Evolutionary conservation across 352 stramenopile genomes (phyloP).

Genomic region (Lagenidium sp.): DNA sequence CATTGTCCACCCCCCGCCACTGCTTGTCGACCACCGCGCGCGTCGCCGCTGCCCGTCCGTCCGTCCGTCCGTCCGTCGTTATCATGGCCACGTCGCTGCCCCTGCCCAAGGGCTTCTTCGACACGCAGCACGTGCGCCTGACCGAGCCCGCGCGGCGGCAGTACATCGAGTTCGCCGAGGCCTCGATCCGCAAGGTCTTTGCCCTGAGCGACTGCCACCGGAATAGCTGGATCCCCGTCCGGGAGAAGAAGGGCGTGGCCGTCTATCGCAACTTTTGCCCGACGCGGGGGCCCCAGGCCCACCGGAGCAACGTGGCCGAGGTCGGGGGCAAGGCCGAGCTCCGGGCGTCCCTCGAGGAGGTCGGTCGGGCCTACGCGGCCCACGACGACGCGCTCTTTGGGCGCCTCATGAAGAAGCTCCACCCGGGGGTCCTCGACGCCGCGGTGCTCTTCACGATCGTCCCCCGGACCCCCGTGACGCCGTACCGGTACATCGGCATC

Average conservation of each 20-base stretch:
- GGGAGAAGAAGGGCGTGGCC: constrained; percentile 75
- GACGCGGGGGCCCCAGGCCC: constrained; percentile 33
- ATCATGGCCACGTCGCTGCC: constrained; percentile 52
- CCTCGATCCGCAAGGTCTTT: constrained; percentile 79
- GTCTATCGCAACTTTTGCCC: constrained; percentile 76
- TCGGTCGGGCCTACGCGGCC: constrained; percentile 64
- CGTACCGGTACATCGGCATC: constrained; percentile 81
- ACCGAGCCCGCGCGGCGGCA: constrained; percentile 63
- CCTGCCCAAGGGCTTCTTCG: constrained; percentile 70
- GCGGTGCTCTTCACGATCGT: constrained; percentile 75
- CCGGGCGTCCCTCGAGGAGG: constrained; percentile 58
- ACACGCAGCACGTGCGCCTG: constrained; percentile 40
- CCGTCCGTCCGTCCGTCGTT: too few species aligned
- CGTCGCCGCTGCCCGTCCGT: too few species aligned
- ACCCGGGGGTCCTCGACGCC: constrained; percentile 59
- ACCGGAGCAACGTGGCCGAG: constrained; percentile 76
- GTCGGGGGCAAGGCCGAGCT: constrained; percentile 64
- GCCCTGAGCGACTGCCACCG: constrained; percentile 69
- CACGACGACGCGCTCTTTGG: constrained; percentile 73
- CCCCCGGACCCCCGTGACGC: constrained; percentile 51
- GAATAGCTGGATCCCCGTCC: constrained; percentile 80
- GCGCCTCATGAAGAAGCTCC: constrained; percentile 78
- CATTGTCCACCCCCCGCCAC: too few species aligned
- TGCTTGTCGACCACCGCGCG: too few species aligned
- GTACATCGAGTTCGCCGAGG: constrained; percentile 75